These are phyloP conservation scores for Talaromyces trachyspermus DNA, from an alignment of 495 filamentous ascomycete species.

Conservation along the genomic window DNA sequence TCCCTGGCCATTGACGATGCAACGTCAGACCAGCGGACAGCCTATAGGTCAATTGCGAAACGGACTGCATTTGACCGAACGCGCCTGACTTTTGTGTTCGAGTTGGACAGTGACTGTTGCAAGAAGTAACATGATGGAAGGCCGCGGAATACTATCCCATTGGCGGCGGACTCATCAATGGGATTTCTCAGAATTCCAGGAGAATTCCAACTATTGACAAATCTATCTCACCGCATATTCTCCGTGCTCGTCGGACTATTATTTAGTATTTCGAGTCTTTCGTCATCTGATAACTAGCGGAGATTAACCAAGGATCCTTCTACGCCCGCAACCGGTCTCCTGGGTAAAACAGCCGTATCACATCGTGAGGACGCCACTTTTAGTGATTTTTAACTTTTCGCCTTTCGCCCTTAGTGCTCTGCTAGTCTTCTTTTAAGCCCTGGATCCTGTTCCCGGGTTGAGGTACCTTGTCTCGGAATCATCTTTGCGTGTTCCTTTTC, in stretches of 20 bases:
- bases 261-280: not conserved
- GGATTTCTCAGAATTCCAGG: too few relatives aligned
- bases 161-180: conserved; percentile 3
- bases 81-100: too few relatives aligned
- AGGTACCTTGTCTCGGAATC: too few relatives aligned
- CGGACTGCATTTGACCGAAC: too few relatives aligned
- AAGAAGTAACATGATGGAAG: too few relatives aligned
- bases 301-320: too few relatives aligned
- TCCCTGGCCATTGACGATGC: too few relatives aligned
- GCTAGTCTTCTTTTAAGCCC: not conserved
- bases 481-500: not conserved
- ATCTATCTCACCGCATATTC: conserved; percentile 8
- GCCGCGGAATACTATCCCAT: conserved; percentile 1
- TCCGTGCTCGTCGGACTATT: not conserved
- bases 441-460: not conserved
- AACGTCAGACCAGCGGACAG: too few relatives aligned
- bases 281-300: too few relatives aligned
- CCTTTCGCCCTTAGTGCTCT: not conserved
- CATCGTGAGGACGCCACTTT: not conserved
- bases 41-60: too few relatives aligned
- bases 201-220: not conserved
- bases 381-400: conserved; percentile 2
- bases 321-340: conserved; percentile 5
- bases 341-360: conserved; percentile 6
- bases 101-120: too few relatives aligned